Evolutionary conservation across 2,329 filamentous ascomycete genomes (phyloP), one percentile per base, ranked within the genome.

Genomic region (Cladosporium sp.): DNA sequence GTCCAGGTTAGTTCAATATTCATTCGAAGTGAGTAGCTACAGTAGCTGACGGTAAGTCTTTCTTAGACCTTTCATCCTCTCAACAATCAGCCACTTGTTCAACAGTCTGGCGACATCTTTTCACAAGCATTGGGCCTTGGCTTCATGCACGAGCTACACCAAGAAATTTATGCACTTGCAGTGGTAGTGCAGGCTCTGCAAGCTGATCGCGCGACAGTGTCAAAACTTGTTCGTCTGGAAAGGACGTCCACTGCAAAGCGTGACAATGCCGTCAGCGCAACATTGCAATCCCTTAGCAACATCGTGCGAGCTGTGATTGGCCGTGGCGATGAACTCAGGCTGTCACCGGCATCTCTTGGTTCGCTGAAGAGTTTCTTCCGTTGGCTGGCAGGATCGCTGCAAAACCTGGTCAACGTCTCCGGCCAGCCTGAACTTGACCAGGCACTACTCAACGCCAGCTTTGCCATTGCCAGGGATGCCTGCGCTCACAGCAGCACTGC

Each of bases 21-120:
- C 49, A 48, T 11, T 30, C 32, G 49, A 70, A 65, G 72, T 75
- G 75, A 74, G 73, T 76, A 70, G 70, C 54, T 68, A 58, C 68
- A 74, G 60, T 67, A 70, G 71, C 75, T 71, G 71, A 78, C 64
- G 74, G 77, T 70, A 73, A 79, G 64, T 68, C 64, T 66, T 73
- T 70, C 54, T 67, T 73, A 76, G 71, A 74, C 81, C 48, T 75
- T 81, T 65, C 79, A 83, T 73, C 80, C 81, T 65, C 73, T 83
- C 64, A 78, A 76, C 71, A 83, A 83, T 66, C 78, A 81, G 67
- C 71, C 80, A 28, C 74, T 78, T 39, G 69, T 82, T 26, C 75
- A 75, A 61, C 65, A 66, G 16, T 69, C 68, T 54, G 65, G 68
- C 63, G 65, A 69, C 57, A 43, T 57, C 18, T 67, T 68, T 39